These are phyloP conservation scores for Fraxinus latifolia DNA, from an alignment of 305 asterid species.

Conservation along the genomic window DNA sequence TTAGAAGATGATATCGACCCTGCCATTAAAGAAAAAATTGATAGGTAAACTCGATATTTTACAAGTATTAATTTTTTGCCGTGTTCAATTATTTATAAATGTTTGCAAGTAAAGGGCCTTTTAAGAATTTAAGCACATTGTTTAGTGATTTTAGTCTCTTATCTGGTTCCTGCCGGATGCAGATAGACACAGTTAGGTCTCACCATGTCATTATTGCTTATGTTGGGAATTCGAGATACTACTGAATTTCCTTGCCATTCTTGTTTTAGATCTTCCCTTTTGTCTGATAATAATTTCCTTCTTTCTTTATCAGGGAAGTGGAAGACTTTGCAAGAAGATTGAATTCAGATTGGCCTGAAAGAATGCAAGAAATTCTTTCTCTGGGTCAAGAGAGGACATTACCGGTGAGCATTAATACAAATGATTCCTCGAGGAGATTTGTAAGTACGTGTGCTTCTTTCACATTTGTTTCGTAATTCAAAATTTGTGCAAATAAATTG, in stretches of 20 bases:
- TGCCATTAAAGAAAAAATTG: constrained; percentile 81
- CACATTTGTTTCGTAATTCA: not conserved
- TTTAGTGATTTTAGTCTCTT: not conserved
- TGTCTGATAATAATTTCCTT: constrained; percentile 1
- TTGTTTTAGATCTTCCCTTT: constrained; percentile 1
- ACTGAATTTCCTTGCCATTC: not conserved
- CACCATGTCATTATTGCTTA: not conserved
- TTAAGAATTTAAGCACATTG: not conserved
- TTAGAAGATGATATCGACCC: constrained; percentile 87
- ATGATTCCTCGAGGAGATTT: constrained; percentile 63
- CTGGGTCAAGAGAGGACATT: constrained; percentile 68
- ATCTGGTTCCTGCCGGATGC: not conserved
- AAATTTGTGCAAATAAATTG: not conserved
- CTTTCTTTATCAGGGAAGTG: constrained; percentile 71
- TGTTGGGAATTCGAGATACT: not conserved
- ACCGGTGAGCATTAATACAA: constrained; percentile 51
- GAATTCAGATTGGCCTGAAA: constrained; percentile 89
- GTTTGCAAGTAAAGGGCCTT: not conserved
- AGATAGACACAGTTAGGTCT: not conserved
- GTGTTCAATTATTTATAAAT: constrained; percentile 13
- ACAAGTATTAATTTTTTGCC: not conserved
- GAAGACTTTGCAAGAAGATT: constrained; percentile 93
- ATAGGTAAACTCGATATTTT: constrained; percentile 48
- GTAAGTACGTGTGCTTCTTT: constrained; percentile 40
- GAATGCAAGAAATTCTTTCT: constrained; percentile 81